Base-by-base conservation (phyloP, 2,329 filamentous ascomycete species). In the Hymenoscyphus repandus region DNA sequence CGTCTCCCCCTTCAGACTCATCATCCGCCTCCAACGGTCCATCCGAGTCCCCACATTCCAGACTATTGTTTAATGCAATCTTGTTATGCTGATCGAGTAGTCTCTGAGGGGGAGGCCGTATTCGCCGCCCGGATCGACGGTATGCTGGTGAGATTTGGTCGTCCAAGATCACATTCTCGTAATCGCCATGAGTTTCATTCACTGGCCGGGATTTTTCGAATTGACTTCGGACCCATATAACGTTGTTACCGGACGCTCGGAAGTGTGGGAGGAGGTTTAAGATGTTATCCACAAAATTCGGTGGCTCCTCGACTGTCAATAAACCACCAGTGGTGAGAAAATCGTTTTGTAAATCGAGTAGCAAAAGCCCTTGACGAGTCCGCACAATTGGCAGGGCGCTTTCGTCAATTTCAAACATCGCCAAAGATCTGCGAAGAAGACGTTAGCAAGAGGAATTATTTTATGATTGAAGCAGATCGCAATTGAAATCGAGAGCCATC, bases 321-420 rank as follows among this genome's bases (percentile, higher is more conserved):
- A 82, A 79, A 49, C 88, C 86, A 45, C 81, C 76, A 1, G 79
- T 70, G 6, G 81, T 76, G 51, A 95, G 72, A 63, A 97, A 96
- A 67, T 96, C 92, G 62, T 95, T 90, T 65, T 97, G 93, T 33
- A 95, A 80, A 63, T 96, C 92, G 57, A 96, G 77, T 15, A 95
- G 72, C 17, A 97, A 74, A 39, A 99, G 75, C 1, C 89, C 92
- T 69, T 79, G 80, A 46, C 82, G 76, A 7, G 80, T 80, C 30
- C 69, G 72, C 47, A 85, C 68, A 44, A 77, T 70, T 10, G 82
- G 82, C 17, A 85, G 71, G 33, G 74, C 71, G 41, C 75, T 67
- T 36, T 73, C 69, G 59, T 82, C 77, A 65, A 84, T 80, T 54
- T 76, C 66, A 62, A 84, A 80, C 71, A 80, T 79, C 40, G 49